Percentiles rank a stretch among this genome's conserved stretches.
Evolutionary conservation across 1,284 basidiomycete genomes (phyloP).

Genomic region (Pyrrhoderma lamaoense): DNA sequence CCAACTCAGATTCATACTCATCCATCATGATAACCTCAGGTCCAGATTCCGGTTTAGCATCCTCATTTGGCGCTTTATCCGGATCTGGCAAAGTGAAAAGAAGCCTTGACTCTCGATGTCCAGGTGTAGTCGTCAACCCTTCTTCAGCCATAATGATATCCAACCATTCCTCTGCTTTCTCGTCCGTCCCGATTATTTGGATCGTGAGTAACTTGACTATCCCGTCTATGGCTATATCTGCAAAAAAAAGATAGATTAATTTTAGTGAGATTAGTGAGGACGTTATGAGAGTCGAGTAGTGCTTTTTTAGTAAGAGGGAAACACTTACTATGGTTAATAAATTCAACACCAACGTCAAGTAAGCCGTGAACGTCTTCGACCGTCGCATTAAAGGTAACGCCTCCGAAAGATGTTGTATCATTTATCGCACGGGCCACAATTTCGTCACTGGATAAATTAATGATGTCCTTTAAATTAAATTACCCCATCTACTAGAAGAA

Average conservation of each 20-base stretch:
- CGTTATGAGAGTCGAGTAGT: background rate
- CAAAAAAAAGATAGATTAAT: background rate
- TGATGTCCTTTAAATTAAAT: background rate
- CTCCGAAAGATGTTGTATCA: slow-evolving; percentile 36
- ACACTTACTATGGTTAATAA: slow-evolving; percentile 38
- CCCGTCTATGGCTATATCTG: slow-evolving; percentile 22
- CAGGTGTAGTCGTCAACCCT: no score
- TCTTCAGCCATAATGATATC: no score
- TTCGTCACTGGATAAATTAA: slow-evolving; percentile 35
- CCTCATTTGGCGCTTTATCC: no score
- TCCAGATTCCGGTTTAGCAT: no score
- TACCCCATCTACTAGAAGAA: background rate
- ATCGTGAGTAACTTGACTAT: slow-evolving; percentile 21
- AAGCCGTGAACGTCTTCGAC: slow-evolving; percentile 42
- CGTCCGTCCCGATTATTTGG: background rate
- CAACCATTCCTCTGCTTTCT: no score
- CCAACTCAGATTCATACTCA: no score
- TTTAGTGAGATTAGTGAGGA: no score
- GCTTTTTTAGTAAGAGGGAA: no score
- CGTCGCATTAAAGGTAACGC: slow-evolving; percentile 42
- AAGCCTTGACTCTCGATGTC: no score
- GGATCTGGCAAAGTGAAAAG: no score
- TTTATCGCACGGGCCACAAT: slow-evolving; percentile 36
- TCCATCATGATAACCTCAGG: no score
- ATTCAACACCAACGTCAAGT: slow-evolving; percentile 41